phyloP scores from a whole-genome alignment of 768 basidiomycete genomes.

The Dioszegia aurantiaca region DNA sequence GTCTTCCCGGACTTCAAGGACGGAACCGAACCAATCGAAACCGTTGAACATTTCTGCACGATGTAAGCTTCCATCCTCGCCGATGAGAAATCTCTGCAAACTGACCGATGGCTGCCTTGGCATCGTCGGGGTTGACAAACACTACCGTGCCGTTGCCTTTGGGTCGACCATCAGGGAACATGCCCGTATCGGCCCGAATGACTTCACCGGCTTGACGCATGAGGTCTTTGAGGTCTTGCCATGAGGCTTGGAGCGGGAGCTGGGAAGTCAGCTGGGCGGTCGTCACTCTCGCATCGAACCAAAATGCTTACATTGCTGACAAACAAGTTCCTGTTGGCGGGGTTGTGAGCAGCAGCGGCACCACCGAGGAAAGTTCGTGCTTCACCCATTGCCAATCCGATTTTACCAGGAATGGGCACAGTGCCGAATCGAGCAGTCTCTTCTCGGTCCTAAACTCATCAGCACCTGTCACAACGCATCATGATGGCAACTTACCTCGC shows the following conservation, averaged over 20 bases:
- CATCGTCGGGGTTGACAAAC: conserved; percentile 86
- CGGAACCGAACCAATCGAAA: conserved; percentile 94
- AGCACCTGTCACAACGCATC: conserved; percentile 5
- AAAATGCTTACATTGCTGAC: conserved; percentile 76
- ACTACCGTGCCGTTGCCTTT: conserved; percentile 98
- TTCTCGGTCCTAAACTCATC: conserved; percentile 76
- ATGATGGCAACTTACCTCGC: conserved; percentile 64
- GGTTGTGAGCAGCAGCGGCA: too few species aligned
- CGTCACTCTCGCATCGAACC: too few species aligned
- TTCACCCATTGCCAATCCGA: conserved; percentile 89
- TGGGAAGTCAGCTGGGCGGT: conserved; percentile 51
- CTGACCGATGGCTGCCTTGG: conserved; percentile 84
- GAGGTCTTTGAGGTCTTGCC: conserved; percentile 97
- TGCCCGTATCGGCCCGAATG: conserved; percentile 91
- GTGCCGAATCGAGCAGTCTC: conserved; percentile 92
- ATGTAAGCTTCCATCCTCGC: neutral
- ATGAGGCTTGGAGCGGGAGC: conserved; percentile 95
- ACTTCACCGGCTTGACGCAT: conserved; percentile 95
- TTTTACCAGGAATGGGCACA: conserved; percentile 91
- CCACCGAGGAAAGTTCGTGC: conserved; percentile 32
- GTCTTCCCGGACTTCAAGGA: conserved; percentile 90
- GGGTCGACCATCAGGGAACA: conserved; percentile 77
- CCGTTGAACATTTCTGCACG: conserved; percentile 86
- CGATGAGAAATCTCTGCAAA: conserved; percentile 19
- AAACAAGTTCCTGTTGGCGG: conserved; percentile 69